Evolutionary conservation across 306 rosid species (phyloP).

Genomic region (Argentina anserina): DNA sequence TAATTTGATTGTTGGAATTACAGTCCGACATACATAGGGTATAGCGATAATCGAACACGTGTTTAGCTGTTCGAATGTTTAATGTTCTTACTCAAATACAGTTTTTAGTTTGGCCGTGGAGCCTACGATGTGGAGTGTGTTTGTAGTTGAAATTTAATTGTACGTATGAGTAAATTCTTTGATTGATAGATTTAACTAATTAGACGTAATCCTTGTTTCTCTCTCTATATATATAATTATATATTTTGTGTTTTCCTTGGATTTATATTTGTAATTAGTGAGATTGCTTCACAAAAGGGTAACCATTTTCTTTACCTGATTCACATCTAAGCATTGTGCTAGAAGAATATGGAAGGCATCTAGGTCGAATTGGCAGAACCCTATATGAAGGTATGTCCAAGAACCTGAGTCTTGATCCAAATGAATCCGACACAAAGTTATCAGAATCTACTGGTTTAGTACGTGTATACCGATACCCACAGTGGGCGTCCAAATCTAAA

Average conservation of each 20-base stretch:
- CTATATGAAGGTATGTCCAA: slow-evolving; percentile 41
- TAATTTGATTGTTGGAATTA: not conserved
- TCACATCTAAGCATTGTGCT: slow-evolving; percentile 47
- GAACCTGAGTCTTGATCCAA: slow-evolving; percentile 37
- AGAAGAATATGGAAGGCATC: slow-evolving; percentile 51
- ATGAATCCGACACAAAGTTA: slow-evolving; percentile 21
- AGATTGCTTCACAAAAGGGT: not conserved
- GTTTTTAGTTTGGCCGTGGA: not conserved
- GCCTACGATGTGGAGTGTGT: not conserved
- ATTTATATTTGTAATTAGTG: not conserved
- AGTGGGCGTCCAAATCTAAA: not conserved
- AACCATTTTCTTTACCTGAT: slow-evolving; percentile 24
- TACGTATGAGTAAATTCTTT: no score
- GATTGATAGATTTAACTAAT: no score
- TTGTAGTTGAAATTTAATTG: not conserved
- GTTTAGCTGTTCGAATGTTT: no score
- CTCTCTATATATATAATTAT: no score
- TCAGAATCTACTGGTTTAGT: slow-evolving; percentile 43
- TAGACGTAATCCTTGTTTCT: no score
- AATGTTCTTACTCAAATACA: not conserved
- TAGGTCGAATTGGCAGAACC: slow-evolving; percentile 38
- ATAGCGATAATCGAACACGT: no score
- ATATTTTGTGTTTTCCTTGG: no score
- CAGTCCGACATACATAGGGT: not conserved
- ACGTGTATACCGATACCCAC: slow-evolving; percentile 68